Conservation (phyloP, 106 monocot species). For the Allium fistulosum region DNA sequence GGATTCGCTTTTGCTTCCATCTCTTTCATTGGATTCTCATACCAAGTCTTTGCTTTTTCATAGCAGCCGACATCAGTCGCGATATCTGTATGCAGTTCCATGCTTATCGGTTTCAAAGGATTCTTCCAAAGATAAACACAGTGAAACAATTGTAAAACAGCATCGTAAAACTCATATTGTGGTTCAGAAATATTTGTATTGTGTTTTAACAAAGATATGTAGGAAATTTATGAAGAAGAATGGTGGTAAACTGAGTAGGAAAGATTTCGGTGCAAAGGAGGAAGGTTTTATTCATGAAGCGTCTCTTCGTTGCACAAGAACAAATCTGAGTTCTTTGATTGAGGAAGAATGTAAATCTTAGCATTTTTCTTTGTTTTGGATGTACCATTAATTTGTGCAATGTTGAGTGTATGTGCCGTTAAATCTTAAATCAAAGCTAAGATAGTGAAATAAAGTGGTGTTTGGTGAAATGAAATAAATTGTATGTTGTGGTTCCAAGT, state of each 20-base stretch:
- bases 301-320: not conserved
- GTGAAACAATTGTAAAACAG: not conserved
- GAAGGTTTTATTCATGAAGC: not conserved
- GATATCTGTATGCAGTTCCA: too few relatives aligned
- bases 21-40: not conserved
- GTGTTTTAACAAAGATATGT: not conserved
- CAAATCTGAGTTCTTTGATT: not conserved
- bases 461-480: too few relatives aligned
- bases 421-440: too few relatives aligned
- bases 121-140: not conserved
- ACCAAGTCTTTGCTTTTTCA: not conserved
- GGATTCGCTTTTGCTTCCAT: not conserved
- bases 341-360: not conserved
- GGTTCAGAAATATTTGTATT: not conserved
- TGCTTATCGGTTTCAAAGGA: not conserved
- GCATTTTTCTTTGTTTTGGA: too few relatives aligned
- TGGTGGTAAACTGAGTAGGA: not conserved
- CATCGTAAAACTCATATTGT: not conserved
- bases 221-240: not conserved
- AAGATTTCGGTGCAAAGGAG: not conserved
- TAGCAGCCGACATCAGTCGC: too few relatives aligned
- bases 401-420: too few relatives aligned
- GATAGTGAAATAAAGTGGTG: too few relatives aligned
- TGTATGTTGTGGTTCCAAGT: too few relatives aligned
- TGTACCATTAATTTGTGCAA: too few relatives aligned